Evolutionary conservation across 257 asterid species (phyloP), one percentile per base, ranked within the genome.

Genomic region (Nicotiana knightiana): DNA sequence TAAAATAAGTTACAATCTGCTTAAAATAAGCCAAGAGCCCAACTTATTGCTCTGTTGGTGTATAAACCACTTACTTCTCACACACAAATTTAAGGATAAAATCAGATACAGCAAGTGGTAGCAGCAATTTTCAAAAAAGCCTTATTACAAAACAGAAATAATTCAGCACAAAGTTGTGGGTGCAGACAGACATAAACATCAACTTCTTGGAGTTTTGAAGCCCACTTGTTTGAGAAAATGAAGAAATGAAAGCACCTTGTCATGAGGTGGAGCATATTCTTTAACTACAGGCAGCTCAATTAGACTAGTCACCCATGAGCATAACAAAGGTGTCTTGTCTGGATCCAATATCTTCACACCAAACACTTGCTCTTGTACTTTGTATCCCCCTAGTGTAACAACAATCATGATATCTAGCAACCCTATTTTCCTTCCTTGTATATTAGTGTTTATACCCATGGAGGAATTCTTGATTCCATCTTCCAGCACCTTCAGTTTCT

Each of bases 401-500:
- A 85, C 77, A 28, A 84, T 37, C 63, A 89, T 51, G 33, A 89
- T 84, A 43, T 87, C 91, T 7, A 85, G 51, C 17, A 89, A 51
- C n/a, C 85, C 89, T 67, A 87, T 57, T 3, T 79, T 79, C 35
- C 82, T 68, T n/a, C 43, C 43, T 28, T 15, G 9, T 17, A 13
- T 62, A 3, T 85, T 80, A 62, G 81, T 70, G 65, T 32, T 4
- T 21, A 33, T 63, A 17, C n/a, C 87, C 17, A 81, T 73, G 8
- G 79, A 64, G 37, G 75, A 7, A 10, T 79, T 82, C 62, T 66
- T 81, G 63, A 83, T 82, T 15, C 86, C 91, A 2, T 85, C 86
- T 87, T 88, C 88, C 15, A 88, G 7, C 9, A 76, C 83, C 30
- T 58, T 68, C 12, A 86, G 86, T 62, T 80, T 88, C 85, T 85